Percentiles rank a stretch among this genome's conserved stretches.
phyloP scores from a whole-genome alignment of 2,329 filamentous ascomycete species.

The Paecilomyces formosus region DNA sequence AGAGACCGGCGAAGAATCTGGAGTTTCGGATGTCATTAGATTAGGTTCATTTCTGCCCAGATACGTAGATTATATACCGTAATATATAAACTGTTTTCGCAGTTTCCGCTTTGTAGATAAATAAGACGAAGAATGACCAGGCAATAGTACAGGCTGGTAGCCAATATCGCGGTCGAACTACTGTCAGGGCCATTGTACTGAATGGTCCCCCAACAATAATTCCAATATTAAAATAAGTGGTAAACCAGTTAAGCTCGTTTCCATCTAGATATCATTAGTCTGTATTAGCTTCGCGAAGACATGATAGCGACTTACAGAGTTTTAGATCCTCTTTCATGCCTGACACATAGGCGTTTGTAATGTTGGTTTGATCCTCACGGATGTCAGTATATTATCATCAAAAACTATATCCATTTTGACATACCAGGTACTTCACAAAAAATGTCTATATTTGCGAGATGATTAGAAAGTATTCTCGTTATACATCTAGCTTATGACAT shows the following conservation, averaged over 20 bases:
- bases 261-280: background rate
- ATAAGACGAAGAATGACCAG: conserved; percentile 3
- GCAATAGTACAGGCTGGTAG: conserved; percentile 1
- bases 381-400: background rate
- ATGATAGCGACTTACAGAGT: conserved; percentile 15
- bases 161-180: conserved; percentile 1
- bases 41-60: background rate
- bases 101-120: conserved; percentile 2
- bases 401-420: background rate
- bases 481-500: conserved; percentile 11
- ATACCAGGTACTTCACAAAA: conserved; percentile 35
- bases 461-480: background rate
- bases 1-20: conserved; percentile 3
- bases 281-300: background rate
- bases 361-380: conserved; percentile 30
- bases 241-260: conserved; percentile 5
- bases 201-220: conserved; percentile 3
- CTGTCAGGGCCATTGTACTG: conserved; percentile 1
- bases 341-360: conserved; percentile 24
- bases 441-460: conserved; percentile 1
- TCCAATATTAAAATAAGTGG: conserved; percentile 4
- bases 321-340: conserved; percentile 41
- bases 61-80: background rate
- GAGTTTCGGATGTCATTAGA: background rate
- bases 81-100: conserved; percentile 1